Conservation (phyloP, 2,329 filamentous ascomycete species). For the Epichloe aotearoae region DNA sequence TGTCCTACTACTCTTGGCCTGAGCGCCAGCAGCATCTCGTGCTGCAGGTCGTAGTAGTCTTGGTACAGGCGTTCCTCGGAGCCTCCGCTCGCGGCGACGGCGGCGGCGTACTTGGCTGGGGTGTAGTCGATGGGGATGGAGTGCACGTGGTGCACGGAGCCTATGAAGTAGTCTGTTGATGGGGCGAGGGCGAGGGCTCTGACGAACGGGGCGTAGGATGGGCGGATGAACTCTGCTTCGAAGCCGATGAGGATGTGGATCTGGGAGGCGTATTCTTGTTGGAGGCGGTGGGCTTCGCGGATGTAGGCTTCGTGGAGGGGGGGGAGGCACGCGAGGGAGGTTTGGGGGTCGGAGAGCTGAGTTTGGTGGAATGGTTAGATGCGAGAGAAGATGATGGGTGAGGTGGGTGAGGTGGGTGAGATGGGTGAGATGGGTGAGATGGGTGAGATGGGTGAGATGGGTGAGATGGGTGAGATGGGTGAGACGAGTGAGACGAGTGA, state of each 20-base stretch:
- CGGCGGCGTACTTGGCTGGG: constrained; percentile 44
- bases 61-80: constrained; percentile 61
- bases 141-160: constrained; percentile 82
- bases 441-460: too few species aligned
- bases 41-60: constrained; percentile 81
- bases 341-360: constrained; percentile 36
- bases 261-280: constrained; percentile 50
- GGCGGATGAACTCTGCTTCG: constrained; percentile 84
- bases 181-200: constrained; percentile 45
- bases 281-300: constrained; percentile 59
- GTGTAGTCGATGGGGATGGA: constrained; percentile 85
- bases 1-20: constrained; percentile 75
- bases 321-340: constrained; percentile 33
- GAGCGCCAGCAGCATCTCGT: constrained; percentile 61
- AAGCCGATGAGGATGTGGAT: constrained; percentile 82
- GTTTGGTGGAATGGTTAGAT: constrained; percentile 1
- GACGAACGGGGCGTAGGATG: constrained; percentile 46
- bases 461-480: too few species aligned
- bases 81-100: constrained; percentile 25
- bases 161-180: constrained; percentile 77
- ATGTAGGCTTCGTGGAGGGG: constrained; percentile 60
- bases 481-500: neutral
- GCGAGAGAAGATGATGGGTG: too few species aligned
- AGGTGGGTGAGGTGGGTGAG: neutral
- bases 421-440: neutral